Evolutionary conservation across 2,329 filamentous ascomycete species (phyloP).

Genomic region (Stagonosporopsis rhizophila): DNA sequence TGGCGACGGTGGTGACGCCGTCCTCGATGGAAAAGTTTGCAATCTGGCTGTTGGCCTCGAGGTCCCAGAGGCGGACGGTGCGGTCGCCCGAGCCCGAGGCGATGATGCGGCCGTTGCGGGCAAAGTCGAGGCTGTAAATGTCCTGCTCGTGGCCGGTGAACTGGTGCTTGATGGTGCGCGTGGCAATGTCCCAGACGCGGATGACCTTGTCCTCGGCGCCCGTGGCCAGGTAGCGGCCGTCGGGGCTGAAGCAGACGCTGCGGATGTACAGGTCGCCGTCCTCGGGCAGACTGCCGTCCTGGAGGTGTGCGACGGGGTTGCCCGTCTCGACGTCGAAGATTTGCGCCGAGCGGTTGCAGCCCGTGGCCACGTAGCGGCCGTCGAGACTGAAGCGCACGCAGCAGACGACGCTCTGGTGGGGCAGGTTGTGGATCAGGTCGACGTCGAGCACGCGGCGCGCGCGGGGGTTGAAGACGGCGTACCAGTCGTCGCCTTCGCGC

Average conservation of each 20-base stretch:
- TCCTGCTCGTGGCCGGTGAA: slow-evolving; percentile 99
- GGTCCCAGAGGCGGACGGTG: slow-evolving; percentile 95
- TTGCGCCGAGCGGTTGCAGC: slow-evolving; percentile 98
- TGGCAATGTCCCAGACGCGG: slow-evolving; percentile 92
- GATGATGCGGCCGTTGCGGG: slow-evolving; percentile 90
- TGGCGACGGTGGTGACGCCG: slow-evolving; percentile 95
- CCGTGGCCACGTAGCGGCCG: slow-evolving; percentile 93
- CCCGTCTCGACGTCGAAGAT: slow-evolving; percentile 94
- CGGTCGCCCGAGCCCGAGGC: slow-evolving; percentile 94
- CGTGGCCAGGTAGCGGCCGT: slow-evolving; percentile 91
- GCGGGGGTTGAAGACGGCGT: slow-evolving; percentile 93
- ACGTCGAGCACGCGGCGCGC: slow-evolving; percentile 91
- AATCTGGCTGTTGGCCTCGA: slow-evolving; percentile 81
- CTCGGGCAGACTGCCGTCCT: slow-evolving; percentile 86
- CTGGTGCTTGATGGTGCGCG: slow-evolving; percentile 83
- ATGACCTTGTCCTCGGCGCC: slow-evolving; percentile 98
- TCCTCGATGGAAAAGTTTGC: slow-evolving; percentile 92
- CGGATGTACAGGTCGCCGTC: slow-evolving; percentile 95
- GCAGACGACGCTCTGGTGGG: slow-evolving; percentile 96
- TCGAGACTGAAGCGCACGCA: slow-evolving; percentile 97
- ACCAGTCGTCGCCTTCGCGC: slow-evolving; percentile 91
- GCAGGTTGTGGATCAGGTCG: slow-evolving; percentile 89
- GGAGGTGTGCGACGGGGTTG: slow-evolving; percentile 85
- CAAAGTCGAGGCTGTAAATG: slow-evolving; percentile 96
- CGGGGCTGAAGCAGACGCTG: slow-evolving; percentile 98